Evolutionary conservation across 768 basidiomycete genomes (phyloP).

Genomic region (Amanita inopinata): DNA sequence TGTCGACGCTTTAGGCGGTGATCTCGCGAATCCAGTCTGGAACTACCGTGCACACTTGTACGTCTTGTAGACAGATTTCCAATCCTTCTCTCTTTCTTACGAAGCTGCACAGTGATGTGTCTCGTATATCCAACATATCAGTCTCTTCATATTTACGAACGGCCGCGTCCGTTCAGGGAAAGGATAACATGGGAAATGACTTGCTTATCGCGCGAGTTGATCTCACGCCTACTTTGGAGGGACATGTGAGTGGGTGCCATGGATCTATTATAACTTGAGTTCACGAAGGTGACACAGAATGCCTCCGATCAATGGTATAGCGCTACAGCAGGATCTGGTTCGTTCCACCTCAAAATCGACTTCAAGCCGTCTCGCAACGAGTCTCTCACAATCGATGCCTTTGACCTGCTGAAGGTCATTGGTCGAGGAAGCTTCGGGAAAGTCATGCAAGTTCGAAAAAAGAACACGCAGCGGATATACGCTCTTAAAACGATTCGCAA

Average conservation of each 20-base stretch:
- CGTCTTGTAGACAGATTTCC: conserved; percentile 27
- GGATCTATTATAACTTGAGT: conserved; percentile 6
- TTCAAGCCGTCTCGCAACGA: conserved; percentile 84
- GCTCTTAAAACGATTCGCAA: conserved; percentile 98
- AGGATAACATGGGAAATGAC: conserved; percentile 97
- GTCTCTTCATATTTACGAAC: conserved; percentile 90
- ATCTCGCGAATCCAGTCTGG: conserved; percentile 84
- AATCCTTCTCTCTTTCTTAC: conserved; percentile 3
- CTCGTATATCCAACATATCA: conserved; percentile 84
- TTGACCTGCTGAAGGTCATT: conserved; percentile 95
- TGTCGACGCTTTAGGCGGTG: conserved; percentile 94
- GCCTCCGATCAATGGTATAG: conserved; percentile 87
- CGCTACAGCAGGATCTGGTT: conserved; percentile 76
- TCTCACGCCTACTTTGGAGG: conserved; percentile 74
- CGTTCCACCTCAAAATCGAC: conserved; percentile 92
- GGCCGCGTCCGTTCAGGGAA: conserved; percentile 55
- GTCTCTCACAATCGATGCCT: conserved; percentile 88
- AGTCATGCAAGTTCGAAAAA: conserved; percentile 99
- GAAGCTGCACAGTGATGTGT: conserved; percentile 66
- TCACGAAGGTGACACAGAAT: conserved; percentile 34
- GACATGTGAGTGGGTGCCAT: conserved; percentile 40
- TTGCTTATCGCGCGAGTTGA: conserved; percentile 89
- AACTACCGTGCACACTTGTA: conserved; percentile 95
- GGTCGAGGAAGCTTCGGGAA: conserved; percentile 98
- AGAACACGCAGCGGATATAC: conserved; percentile 96